phyloP scores from a whole-genome alignment of 108 stramenopile species.

The Stephanodiscus triporus region DNA sequence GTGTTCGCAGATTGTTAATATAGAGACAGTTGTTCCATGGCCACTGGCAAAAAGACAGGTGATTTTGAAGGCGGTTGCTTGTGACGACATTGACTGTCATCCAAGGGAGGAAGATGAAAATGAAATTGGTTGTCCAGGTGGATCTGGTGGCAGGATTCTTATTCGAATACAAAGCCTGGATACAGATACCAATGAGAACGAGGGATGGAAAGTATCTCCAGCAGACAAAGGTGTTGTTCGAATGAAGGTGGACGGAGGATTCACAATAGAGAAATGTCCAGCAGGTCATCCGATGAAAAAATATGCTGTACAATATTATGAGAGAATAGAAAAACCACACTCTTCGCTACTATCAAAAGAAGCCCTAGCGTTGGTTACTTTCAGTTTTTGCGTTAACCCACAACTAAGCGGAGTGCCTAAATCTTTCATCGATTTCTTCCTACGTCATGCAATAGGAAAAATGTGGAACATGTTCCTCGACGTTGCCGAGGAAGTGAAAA shows the following conservation, averaged over 20 bases:
- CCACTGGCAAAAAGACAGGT: slow-evolving; percentile 62
- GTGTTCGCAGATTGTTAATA: slow-evolving; percentile 61
- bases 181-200: slow-evolving; percentile 34
- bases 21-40: slow-evolving; percentile 63
- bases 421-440: slow-evolving; percentile 66
- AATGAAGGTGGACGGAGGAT: slow-evolving; percentile 64
- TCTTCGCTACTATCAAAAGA: slow-evolving; percentile 22
- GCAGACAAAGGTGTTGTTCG: slow-evolving; percentile 39
- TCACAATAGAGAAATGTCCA: slow-evolving; percentile 74
- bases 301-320: slow-evolving; percentile 11
- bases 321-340: neutral
- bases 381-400: slow-evolving; percentile 59
- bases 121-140: neutral
- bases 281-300: slow-evolving; percentile 55
- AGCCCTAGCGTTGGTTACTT: slow-evolving; percentile 59
- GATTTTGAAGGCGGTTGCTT: slow-evolving; percentile 58
- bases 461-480: slow-evolving; percentile 68
- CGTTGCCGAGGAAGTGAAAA: slow-evolving; percentile 74
- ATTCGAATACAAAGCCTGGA: slow-evolving; percentile 49
- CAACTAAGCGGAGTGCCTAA: slow-evolving; percentile 59
- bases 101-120: slow-evolving; percentile 28
- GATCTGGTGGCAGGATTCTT: slow-evolving; percentile 25
- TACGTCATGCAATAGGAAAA: slow-evolving; percentile 55
- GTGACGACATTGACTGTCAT: slow-evolving; percentile 68
- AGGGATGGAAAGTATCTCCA: slow-evolving; percentile 44